These are phyloP conservation scores for Nasturtium officinale DNA, from an alignment of 345 rosid genomes.

Conservation along the genomic window DNA sequence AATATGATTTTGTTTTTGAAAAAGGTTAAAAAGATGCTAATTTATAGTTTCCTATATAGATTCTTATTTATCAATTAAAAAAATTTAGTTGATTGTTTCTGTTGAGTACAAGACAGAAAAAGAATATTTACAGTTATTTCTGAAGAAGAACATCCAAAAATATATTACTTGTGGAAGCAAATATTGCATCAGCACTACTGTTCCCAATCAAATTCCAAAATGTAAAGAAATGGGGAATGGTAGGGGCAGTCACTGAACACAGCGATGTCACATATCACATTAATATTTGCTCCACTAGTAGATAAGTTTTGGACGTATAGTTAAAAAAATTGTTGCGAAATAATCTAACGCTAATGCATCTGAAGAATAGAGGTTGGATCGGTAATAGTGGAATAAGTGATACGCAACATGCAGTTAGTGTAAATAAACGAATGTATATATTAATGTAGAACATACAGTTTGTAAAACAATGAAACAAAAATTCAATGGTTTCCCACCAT, in stretches of 20 bases:
- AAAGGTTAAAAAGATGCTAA: neutral
- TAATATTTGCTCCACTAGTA: neutral
- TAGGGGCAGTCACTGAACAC: neutral
- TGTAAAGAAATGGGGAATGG: neutral
- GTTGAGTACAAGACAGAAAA: neutral
- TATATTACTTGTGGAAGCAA: neutral
- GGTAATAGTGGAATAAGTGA: no score
- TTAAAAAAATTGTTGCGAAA: neutral
- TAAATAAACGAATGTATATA: no score
- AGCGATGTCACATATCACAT: neutral
- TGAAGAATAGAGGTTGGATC: no score
- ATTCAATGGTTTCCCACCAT: neutral
- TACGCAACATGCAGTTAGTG: no score
- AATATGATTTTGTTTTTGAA: no score
- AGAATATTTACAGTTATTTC: neutral
- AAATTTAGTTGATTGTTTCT: neutral
- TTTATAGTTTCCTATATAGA: neutral
- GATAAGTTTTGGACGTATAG: neutral
- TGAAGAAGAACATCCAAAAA: constrained; percentile 11
- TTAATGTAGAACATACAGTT: neutral
- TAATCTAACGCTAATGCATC: no score
- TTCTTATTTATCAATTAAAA: no score
- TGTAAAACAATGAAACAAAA: neutral
- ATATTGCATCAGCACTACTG: constrained; percentile 25
- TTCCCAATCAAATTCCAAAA: constrained; percentile 6